Evolutionary conservation across 2,329 filamentous ascomycete genomes (phyloP).

Genomic region (Aspergillus hiratsukae): DNA sequence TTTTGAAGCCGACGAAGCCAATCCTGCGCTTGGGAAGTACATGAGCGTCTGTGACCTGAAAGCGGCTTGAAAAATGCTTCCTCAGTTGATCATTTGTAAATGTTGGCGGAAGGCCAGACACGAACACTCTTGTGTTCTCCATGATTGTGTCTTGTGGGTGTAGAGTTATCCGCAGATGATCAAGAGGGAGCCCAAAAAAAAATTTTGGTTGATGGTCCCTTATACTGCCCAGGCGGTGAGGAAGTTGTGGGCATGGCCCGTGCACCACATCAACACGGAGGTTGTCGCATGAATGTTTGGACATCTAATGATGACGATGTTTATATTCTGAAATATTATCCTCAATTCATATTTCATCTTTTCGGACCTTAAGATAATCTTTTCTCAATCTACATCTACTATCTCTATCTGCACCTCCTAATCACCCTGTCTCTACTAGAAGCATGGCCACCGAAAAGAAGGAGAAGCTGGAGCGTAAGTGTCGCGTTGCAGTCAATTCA

Average conservation of each 20-base stretch:
- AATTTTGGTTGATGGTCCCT: slow-evolving; percentile 17
- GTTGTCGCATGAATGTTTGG: slow-evolving; percentile 8
- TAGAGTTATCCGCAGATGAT: background rate
- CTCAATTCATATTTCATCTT: background rate
- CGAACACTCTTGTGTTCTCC: slow-evolving; percentile 72
- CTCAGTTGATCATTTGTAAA: slow-evolving; percentile 80
- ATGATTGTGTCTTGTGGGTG: slow-evolving; percentile 42
- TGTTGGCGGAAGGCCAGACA: slow-evolving; percentile 73
- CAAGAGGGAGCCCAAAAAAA: slow-evolving; percentile 9
- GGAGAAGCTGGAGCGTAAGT: slow-evolving; percentile 72
- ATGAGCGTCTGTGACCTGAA: slow-evolving; percentile 84
- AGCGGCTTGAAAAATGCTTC: slow-evolving; percentile 78
- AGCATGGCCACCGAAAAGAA: slow-evolving; percentile 51
- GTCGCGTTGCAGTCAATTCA: background rate
- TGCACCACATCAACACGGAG: slow-evolving; percentile 15
- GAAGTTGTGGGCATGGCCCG: slow-evolving; percentile 18
- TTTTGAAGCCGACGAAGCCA: slow-evolving; percentile 92
- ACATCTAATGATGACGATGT: background rate
- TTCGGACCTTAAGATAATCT: background rate
- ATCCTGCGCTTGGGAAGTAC: slow-evolving; percentile 85
- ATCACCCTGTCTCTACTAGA: background rate
- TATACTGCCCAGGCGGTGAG: slow-evolving; percentile 34
- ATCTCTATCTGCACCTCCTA: background rate
- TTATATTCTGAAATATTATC: background rate
- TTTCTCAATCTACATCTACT: background rate